These are phyloP conservation scores for Amanita inopinata DNA, from an alignment of 768 basidiomycete genomes.

Conservation along the genomic window DNA sequence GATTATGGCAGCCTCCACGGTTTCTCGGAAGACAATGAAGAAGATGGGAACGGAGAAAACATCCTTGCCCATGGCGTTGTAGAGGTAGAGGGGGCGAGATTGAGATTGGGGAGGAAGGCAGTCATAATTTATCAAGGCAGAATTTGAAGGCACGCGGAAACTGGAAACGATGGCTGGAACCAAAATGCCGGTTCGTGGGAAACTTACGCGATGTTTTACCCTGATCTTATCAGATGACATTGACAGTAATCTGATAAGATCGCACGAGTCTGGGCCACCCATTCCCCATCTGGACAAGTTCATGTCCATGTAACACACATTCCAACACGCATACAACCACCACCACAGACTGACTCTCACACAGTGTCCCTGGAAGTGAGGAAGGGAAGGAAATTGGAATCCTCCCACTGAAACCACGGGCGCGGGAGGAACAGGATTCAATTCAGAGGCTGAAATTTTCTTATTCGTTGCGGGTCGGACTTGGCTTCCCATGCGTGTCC, in stretches of 20 bases:
- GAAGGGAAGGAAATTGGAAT: too few species aligned
- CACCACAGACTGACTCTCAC: too few species aligned
- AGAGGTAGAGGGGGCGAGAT: conserved; percentile 12
- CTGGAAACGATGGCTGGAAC: background rate
- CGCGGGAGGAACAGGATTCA: too few species aligned
- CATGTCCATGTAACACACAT: too few species aligned
- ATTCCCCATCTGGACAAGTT: too few species aligned
- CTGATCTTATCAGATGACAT: conserved; percentile 10
- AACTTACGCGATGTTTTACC: background rate
- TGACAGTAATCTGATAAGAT: conserved; percentile 28
- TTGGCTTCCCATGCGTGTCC: conserved; percentile 1
- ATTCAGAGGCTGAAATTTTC: too few species aligned
- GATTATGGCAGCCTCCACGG: conserved; percentile 88
- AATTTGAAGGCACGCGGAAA: background rate
- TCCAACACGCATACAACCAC: too few species aligned
- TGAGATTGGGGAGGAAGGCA: conserved; percentile 2
- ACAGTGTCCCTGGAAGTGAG: too few species aligned
- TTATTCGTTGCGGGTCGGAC: too few species aligned
- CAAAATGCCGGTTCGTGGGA: background rate
- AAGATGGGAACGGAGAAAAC: conserved; percentile 90
- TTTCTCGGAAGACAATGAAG: conserved; percentile 95
- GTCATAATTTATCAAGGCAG: background rate
- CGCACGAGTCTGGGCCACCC: too few species aligned
- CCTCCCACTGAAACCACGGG: too few species aligned
- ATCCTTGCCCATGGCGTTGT: conserved; percentile 47